These are phyloP conservation scores for Heterobasidion irregulare DNA, from an alignment of 1,284 basidiomycete genomes.

Conservation along the genomic window DNA sequence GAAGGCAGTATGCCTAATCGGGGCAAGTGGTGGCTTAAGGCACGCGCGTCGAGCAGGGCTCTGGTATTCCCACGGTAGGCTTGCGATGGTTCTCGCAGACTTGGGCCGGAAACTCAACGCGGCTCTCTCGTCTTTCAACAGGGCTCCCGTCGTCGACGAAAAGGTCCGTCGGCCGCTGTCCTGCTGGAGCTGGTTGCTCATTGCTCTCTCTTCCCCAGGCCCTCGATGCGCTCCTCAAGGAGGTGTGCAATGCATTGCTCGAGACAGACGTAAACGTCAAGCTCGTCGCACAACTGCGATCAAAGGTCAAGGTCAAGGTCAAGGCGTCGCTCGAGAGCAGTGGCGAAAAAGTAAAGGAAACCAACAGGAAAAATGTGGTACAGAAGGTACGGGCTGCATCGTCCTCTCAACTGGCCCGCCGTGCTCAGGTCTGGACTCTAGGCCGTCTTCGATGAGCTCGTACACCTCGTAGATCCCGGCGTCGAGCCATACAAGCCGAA, in stretches of 20 bases:
- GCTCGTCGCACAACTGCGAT: slow-evolving; percentile 81
- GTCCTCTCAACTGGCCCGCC: background rate
- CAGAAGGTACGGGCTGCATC: slow-evolving; percentile 65
- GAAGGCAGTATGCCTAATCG: background rate
- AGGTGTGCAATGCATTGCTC: slow-evolving; percentile 89
- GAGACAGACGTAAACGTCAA: slow-evolving; percentile 99
- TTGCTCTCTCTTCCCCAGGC: slow-evolving; percentile 43
- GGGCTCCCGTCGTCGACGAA: slow-evolving; percentile 83
- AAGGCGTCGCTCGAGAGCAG: slow-evolving; percentile 66
- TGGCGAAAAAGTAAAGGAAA: slow-evolving; percentile 74
- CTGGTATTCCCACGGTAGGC: slow-evolving; percentile 6
- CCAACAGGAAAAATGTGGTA: slow-evolving; percentile 78
- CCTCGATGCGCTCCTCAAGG: slow-evolving; percentile 90
- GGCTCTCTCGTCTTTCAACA: slow-evolving; percentile 86
- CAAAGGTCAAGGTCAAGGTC: slow-evolving; percentile 86
- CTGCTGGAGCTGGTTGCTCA: slow-evolving; percentile 2
- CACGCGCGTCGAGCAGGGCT: background rate
- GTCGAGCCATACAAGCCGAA: slow-evolving; percentile 94
- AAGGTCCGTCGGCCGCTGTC: slow-evolving; percentile 41
- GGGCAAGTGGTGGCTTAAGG: background rate
- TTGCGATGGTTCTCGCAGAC: slow-evolving; percentile 89
- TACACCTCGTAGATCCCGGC: slow-evolving; percentile 90
- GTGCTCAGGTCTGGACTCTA: slow-evolving; percentile 21
- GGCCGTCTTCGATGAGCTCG: slow-evolving; percentile 97
- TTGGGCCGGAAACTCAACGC: slow-evolving; percentile 91